Conservation (phyloP, 495 filamentous ascomycete species). For the Durotheca rogersii region DNA sequence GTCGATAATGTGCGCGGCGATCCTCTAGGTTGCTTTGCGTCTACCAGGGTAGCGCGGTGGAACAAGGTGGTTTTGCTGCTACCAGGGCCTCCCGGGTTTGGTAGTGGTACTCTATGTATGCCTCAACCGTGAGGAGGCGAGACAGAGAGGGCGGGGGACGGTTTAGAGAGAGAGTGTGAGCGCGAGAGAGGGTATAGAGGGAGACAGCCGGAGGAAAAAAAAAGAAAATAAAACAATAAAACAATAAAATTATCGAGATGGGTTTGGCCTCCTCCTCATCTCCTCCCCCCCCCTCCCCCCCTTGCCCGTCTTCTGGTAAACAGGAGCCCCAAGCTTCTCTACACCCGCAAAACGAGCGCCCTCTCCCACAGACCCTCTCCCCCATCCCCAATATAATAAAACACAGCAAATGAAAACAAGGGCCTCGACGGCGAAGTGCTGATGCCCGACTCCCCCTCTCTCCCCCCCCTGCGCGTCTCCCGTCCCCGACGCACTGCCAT, state of each 20-base stretch:
- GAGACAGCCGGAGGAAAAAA: conserved; percentile 15
- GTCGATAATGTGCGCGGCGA: conserved; percentile 31
- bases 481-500: conserved; percentile 1
- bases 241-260: conserved; percentile 29
- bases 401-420: conserved; percentile 1
- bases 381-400: conserved; percentile 9
- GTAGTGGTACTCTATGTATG: conserved; percentile 19
- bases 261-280: conserved; percentile 10
- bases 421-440: conserved; percentile 13
- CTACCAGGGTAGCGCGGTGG: conserved; percentile 35
- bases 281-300: no score
- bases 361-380: conserved; percentile 5
- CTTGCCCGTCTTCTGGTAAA: conserved; percentile 16
- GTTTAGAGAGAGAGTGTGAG: no score
- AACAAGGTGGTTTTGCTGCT: conserved; percentile 27
- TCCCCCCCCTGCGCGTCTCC: not conserved
- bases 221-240: conserved; percentile 18
- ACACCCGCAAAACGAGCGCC: conserved; percentile 8
- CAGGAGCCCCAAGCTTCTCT: conserved; percentile 21
- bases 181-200: no score
- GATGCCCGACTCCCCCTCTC: conserved; percentile 9
- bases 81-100: conserved; percentile 23
- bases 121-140: no score
- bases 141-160: no score
- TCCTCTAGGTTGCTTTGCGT: conserved; percentile 35